These are phyloP conservation scores for Ceratobasidium theobromae DNA, from an alignment of 1,284 basidiomycete genomes.

Conservation along the genomic window DNA sequence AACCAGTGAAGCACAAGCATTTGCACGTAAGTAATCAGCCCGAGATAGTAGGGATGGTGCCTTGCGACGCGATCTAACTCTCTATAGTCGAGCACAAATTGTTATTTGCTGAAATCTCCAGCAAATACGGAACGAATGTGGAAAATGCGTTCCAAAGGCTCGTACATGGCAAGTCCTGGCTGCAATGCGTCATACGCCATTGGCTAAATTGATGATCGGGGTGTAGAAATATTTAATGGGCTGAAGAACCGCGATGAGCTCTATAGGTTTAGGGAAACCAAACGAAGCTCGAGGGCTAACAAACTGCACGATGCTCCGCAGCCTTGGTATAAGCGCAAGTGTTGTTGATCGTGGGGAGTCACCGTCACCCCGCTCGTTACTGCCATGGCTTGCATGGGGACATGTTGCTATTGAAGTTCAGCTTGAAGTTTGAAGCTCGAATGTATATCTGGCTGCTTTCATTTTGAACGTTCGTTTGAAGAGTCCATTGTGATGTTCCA, in stretches of 20 bases:
- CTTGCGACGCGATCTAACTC: background rate
- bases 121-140: slow-evolving; percentile 1
- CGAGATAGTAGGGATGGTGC: background rate
- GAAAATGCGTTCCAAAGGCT: slow-evolving; percentile 17
- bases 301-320: background rate
- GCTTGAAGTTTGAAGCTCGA: too few relatives aligned
- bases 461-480: background rate
- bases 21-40: slow-evolving; percentile 15
- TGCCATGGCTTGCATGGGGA: too few relatives aligned
- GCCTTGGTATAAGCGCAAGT: slow-evolving; percentile 5
- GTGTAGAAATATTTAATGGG: slow-evolving; percentile 21
- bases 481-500: too few relatives aligned
- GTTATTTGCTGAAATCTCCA: slow-evolving; percentile 18
- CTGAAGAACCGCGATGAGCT: slow-evolving; percentile 14
- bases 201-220: background rate
- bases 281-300: background rate
- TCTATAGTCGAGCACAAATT: slow-evolving; percentile 5
- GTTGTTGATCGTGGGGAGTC: background rate
- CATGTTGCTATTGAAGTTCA: too few relatives aligned
- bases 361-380: too few relatives aligned
- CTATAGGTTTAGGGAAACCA: slow-evolving; percentile 13
- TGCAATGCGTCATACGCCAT: background rate
- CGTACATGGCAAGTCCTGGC: slow-evolving; percentile 9
- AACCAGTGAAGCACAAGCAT: slow-evolving; percentile 3
- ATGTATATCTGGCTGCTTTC: background rate